Percentiles rank a stretch among this genome's conserved stretches.
These are phyloP conservation scores for Limnomonas spitsbergensis DNA, from an alignment of 139 green algal species.

Conservation along the genomic window DNA sequence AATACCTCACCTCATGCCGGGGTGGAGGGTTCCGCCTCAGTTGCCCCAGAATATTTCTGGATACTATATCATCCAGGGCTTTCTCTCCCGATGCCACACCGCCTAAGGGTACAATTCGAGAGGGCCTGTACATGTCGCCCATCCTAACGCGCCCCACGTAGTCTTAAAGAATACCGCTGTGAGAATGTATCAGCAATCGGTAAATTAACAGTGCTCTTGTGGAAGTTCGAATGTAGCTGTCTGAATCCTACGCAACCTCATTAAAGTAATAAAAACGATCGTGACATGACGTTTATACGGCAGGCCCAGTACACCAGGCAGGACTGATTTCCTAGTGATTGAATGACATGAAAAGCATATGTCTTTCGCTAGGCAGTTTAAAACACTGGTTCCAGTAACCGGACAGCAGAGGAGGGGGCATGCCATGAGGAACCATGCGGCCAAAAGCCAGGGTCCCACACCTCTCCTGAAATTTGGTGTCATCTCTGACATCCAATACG, in stretches of 20 bases:
- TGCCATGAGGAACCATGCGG: too few relatives aligned
- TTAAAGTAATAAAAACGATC: background rate
- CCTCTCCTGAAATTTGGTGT: slow-evolving; percentile 42
- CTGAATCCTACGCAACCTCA: background rate
- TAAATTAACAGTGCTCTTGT: background rate
- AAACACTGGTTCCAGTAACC: too few relatives aligned
- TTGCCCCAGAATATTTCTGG: slow-evolving; percentile 23
- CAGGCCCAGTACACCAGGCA: background rate
- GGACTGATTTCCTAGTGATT: too few relatives aligned
- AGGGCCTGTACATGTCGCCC: background rate
- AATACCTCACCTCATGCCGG: background rate
- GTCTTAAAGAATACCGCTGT: background rate
- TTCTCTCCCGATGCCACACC: background rate
- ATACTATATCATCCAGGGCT: slow-evolving; percentile 23
- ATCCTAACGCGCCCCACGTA: background rate
- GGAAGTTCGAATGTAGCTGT: too few relatives aligned
- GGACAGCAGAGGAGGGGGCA: too few relatives aligned
- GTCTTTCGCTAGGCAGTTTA: too few relatives aligned
- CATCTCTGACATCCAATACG: slow-evolving; percentile 55
- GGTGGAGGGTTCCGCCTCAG: slow-evolving; percentile 22
- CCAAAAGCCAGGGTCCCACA: too few relatives aligned
- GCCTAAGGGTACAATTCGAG: background rate
- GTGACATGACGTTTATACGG: background rate
- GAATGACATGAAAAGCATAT: too few relatives aligned
- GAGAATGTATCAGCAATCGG: background rate